Conservation (phyloP, 2,329 filamentous ascomycete genomes). For the Celoporthe dispersa region DNA sequence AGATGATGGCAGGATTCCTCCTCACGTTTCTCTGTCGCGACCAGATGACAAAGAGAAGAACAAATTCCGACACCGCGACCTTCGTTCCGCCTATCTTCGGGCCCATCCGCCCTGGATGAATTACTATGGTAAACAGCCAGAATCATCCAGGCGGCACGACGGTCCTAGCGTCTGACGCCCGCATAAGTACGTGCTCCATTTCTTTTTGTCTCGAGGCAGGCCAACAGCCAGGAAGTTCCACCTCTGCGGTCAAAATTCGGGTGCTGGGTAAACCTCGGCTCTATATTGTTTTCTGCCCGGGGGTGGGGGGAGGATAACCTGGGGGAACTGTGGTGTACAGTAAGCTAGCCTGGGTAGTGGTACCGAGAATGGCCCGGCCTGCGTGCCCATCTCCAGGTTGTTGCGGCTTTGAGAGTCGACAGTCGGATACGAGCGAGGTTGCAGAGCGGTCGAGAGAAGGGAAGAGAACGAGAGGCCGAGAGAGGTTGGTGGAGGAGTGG, state of each 20-base stretch:
- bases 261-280: slow-evolving; percentile 21
- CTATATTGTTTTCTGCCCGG: not conserved
- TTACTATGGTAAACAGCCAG: slow-evolving; percentile 1
- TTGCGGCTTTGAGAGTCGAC: not conserved
- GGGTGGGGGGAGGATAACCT: no score
- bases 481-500: not conserved
- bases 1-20: not conserved
- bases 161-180: slow-evolving; percentile 20
- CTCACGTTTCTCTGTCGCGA: not conserved
- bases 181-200: not conserved
- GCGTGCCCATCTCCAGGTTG: not conserved
- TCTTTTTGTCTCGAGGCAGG: not conserved
- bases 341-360: not conserved
- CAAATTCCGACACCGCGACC: slow-evolving; percentile 10
- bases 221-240: not conserved
- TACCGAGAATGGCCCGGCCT: slow-evolving; percentile 4
- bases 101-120: not conserved
- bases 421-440: not conserved
- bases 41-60: not conserved
- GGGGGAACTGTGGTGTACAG: no score
- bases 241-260: slow-evolving; percentile 26
- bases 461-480: not conserved
- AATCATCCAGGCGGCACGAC: slow-evolving; percentile 21
- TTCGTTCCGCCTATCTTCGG: slow-evolving; percentile 1
- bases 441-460: not conserved